A percentile compares a stretch with the other conserved stretches of the same genome.
phyloP scores from a whole-genome alignment of 176 grass and related monocot genomes.

The Luzula sylvatica region DNA sequence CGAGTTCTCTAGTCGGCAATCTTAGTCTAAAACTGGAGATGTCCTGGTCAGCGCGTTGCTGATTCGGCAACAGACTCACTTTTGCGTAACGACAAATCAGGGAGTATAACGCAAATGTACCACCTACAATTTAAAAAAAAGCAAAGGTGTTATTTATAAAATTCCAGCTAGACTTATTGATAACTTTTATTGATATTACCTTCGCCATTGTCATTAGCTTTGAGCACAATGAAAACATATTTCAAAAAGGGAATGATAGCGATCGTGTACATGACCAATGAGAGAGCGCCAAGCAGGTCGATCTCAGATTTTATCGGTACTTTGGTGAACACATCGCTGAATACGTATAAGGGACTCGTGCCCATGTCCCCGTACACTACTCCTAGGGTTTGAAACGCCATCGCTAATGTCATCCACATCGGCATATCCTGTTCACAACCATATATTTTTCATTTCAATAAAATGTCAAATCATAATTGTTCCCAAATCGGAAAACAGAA shows the following conservation, averaged over 20 bases:
- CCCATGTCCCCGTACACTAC: constrained; percentile 98
- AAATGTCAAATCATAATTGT: too few species aligned
- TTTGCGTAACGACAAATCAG: constrained; percentile 96
- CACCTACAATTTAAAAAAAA: constrained; percentile 38
- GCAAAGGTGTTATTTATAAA: neutral
- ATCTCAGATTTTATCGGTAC: constrained; percentile 86
- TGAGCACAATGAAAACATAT: constrained; percentile 87
- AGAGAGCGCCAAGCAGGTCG: constrained; percentile 80
- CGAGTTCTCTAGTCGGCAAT: constrained; percentile 81
- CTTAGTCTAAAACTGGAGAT: constrained; percentile 94
- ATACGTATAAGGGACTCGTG: constrained; percentile 89
- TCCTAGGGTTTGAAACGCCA: constrained; percentile 96
- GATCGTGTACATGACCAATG: constrained; percentile 91
- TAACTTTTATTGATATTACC: constrained; percentile 13
- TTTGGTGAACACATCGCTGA: constrained; percentile 97
- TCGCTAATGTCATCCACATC: constrained; percentile 45
- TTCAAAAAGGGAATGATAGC: constrained; percentile 75
- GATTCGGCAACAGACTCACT: constrained; percentile 79
- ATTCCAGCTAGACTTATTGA: neutral
- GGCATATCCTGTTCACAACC: constrained; percentile 52
- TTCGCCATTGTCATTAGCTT: constrained; percentile 95
- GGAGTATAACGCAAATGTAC: constrained; percentile 86
- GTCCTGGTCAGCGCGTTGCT: constrained; percentile 77
- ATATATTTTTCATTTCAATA: neutral
- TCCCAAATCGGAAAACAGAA: too few species aligned